These are phyloP conservation scores for Beauveria pseudobassiana DNA, from an alignment of 2,329 filamentous ascomycete species.

Conservation along the genomic window DNA sequence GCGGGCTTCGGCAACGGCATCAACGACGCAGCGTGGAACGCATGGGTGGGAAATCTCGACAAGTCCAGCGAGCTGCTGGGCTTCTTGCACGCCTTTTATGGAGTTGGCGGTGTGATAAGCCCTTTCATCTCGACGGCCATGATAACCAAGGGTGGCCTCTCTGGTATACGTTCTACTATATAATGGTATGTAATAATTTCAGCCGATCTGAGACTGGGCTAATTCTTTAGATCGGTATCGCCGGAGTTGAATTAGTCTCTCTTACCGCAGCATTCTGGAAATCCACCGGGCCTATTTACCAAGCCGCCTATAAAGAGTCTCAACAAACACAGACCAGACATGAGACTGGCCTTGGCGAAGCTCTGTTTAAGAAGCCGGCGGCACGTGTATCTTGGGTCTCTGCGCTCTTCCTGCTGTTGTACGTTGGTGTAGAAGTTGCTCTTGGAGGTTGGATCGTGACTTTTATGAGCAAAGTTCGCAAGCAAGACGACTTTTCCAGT, in stretches of 20 bases:
- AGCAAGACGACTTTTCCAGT: slow-evolving; percentile 59
- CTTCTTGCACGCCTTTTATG: slow-evolving; percentile 62
- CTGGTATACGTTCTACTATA: slow-evolving; percentile 71
- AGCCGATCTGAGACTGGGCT: background rate
- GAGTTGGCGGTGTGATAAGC: slow-evolving; percentile 58
- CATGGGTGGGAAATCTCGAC: slow-evolving; percentile 56
- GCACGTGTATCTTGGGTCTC: slow-evolving; percentile 60
- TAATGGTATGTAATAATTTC: slow-evolving; percentile 48
- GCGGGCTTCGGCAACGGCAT: slow-evolving; percentile 66
- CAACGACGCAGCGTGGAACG: slow-evolving; percentile 48
- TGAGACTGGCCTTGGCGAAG: slow-evolving; percentile 15
- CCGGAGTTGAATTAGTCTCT: slow-evolving; percentile 45
- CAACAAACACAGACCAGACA: slow-evolving; percentile 11
- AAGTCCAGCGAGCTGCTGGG: slow-evolving; percentile 64
- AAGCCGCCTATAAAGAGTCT: slow-evolving; percentile 8
- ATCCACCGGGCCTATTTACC: slow-evolving; percentile 17
- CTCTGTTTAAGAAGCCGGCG: slow-evolving; percentile 34
- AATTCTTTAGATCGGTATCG: slow-evolving; percentile 39
- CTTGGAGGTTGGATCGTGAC: slow-evolving; percentile 78
- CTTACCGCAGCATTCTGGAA: slow-evolving; percentile 48
- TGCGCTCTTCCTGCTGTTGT: slow-evolving; percentile 64
- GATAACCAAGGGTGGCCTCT: slow-evolving; percentile 52
- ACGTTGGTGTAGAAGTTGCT: slow-evolving; percentile 69
- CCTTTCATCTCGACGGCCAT: slow-evolving; percentile 64
- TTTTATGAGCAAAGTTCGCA: slow-evolving; percentile 71